Evolutionary conservation across 108 stramenopile species (phyloP), one percentile per base, ranked within the genome.

Genomic region (Bacterosira constricta): DNA sequence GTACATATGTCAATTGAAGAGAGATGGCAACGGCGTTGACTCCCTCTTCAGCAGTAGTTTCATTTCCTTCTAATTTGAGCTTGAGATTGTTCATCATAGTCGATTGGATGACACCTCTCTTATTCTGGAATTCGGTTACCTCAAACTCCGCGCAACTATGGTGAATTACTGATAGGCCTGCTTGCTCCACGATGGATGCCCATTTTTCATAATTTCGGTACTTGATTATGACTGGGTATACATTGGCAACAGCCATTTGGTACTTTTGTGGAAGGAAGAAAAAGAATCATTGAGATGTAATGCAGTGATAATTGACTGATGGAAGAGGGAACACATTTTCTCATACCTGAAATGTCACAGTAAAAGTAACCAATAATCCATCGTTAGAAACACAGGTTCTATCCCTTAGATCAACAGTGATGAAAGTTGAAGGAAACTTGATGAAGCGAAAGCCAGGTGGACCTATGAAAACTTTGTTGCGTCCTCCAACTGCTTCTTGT

Each of bases 371-470:
- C 18, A 47, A 35, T 6, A 86, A 50, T 7, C 85, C 85, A 58
- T 86, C 85, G 25, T 61, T 46, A 6, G 81, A 83, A 11, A 86
- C 68, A 49, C 85, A 86, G 11, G 69, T 71, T 6, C 71, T 70
- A 45, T 64, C 54, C 0, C 66, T 42, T 13, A 81, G 37, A 58
- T 79, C 78, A 6, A 53, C 70, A 23, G 68, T 79, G 26, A 83
- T 63, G 41, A 67, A 82, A 10, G 79, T 83, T n/a, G 81, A 80
- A 10, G 85, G 81, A 50, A 86, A 86, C 42, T 86, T 86, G 59
- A 86, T 71, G 49, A 86, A 83, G 20, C 47, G 31, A 69, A 75
- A 84, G 18, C 73, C 73, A 31, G 66, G 66, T 39, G 74, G 74
- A 6, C 74, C 74, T 2, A 50, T 3, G 54, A 58, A 50, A 7